Conservation (phyloP, 106 monocot genomes). For the Phalaenopsis equestris region DNA sequence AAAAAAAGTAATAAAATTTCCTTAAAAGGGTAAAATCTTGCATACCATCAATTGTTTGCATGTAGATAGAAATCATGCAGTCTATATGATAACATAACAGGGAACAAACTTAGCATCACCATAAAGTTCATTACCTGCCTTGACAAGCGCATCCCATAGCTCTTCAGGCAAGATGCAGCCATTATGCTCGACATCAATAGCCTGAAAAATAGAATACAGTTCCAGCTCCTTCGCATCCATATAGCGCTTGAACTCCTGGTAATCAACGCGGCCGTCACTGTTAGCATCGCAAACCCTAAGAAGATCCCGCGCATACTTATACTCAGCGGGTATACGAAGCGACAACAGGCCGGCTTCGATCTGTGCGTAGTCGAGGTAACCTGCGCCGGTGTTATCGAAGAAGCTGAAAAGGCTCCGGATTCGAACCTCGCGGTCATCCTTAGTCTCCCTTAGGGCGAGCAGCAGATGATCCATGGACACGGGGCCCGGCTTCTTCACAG, state of each 20-base stretch:
- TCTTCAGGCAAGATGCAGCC: slow-evolving; percentile 93
- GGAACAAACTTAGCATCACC: background rate
- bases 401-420: slow-evolving; percentile 79
- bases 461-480: slow-evolving; percentile 79
- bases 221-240: slow-evolving; percentile 93
- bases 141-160: slow-evolving; percentile 86
- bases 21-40: background rate
- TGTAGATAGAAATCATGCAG: background rate
- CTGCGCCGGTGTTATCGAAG: slow-evolving; percentile 47
- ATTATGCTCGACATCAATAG: slow-evolving; percentile 90
- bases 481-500: slow-evolving; percentile 42
- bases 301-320: slow-evolving; percentile 86
- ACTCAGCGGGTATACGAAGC: slow-evolving; percentile 68
- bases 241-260: slow-evolving; percentile 61
- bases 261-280: slow-evolving; percentile 69
- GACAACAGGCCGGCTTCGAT: slow-evolving; percentile 71
- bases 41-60: background rate
- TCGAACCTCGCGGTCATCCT: slow-evolving; percentile 69
- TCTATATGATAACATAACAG: background rate
- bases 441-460: slow-evolving; percentile 67
- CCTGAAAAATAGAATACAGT: slow-evolving; percentile 90
- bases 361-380: slow-evolving; percentile 60
- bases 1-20: background rate
- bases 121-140: slow-evolving; percentile 51
- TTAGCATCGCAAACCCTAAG: slow-evolving; percentile 74